Evolutionary conservation across 73 alveolate species (phyloP), one percentile per base, ranked within the genome.

Genomic region (Symbiodinium pilosum): DNA sequence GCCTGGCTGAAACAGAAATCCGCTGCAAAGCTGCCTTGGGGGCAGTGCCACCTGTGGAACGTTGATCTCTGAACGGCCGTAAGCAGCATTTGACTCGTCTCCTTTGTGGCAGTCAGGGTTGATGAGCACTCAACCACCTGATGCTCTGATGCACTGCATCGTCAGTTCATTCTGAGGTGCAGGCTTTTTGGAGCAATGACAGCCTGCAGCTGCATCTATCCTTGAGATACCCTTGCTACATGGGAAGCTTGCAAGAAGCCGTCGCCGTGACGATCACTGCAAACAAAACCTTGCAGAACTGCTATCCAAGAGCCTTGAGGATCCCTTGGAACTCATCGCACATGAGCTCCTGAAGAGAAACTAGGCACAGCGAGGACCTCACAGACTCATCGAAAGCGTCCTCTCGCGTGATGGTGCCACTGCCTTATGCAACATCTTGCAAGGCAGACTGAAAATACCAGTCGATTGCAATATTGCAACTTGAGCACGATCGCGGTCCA

Each of bases 1-100:
- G 85, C 85, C 85, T 73, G 32, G 85, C 24, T 28, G 39, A 21
- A 4, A 39, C 44, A 73, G 44, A 28, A 59, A 14, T 59, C 38
- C 69, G 69, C 69, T 12, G 69, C 69, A 52, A 52, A 52, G 43
- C 47, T 73, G 12, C 30, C 30, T 24, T 16, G 32, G 30, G 32
- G 6, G 32, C 38, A 59, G 38, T 41, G n/a, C n/a, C 18, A 71
- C 94, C 84, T 87, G 94, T 2, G 94, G n/a, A 44, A 87, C 94
- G n/a, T 87, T 87, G 94, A 87, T 87, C 73, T 87, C 94, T 3
- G 94, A n/a, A 36, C 94, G 94, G 84, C 42, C 84, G 43, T 51
- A 73, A 20, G 94, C 94, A 54, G 94, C 94, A 21, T 87, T 87
- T 18, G 94, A 51, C 40, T 77, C 87, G 28, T 84, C 59, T n/a